These are phyloP conservation scores for Candida incommunis DNA, from an alignment of 805 yeast species.

Conservation along the genomic window DNA sequence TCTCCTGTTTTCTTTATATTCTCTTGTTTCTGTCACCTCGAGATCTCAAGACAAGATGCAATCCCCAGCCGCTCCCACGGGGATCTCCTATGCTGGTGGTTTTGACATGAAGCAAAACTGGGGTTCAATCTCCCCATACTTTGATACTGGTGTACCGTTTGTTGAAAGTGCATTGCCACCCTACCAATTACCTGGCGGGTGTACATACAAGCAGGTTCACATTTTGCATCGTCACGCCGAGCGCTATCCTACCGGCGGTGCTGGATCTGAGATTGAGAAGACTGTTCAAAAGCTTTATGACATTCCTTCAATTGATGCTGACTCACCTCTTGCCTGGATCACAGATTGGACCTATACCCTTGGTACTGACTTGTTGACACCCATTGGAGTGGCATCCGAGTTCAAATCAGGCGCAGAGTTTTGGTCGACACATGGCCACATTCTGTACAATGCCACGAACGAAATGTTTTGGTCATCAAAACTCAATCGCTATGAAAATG, in stretches of 20 bases:
- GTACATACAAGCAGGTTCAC: slow-evolving; percentile 53
- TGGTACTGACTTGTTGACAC: slow-evolving; percentile 21
- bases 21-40: slow-evolving; percentile 9
- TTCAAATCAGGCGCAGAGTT: slow-evolving; percentile 24
- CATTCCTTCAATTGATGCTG: slow-evolving; percentile 15
- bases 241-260: slow-evolving; percentile 45
- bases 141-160: slow-evolving; percentile 22
- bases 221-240: slow-evolving; percentile 69
- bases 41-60: slow-evolving; percentile 11
- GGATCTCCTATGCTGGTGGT: slow-evolving; percentile 19
- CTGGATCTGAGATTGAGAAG: slow-evolving; percentile 24
- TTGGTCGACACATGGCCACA: slow-evolving; percentile 28
- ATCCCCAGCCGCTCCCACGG: slow-evolving; percentile 25
- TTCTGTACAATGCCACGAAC: slow-evolving; percentile 19
- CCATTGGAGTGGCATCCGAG: slow-evolving; percentile 25
- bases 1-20: slow-evolving; percentile 11
- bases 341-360: slow-evolving; percentile 20
- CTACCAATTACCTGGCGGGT: slow-evolving; percentile 24
- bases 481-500: slow-evolving; percentile 20
- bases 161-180: slow-evolving; percentile 14
- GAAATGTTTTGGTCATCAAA: slow-evolving; percentile 16
- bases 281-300: slow-evolving; percentile 21
- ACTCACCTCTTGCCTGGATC: slow-evolving; percentile 19
- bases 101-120: slow-evolving; percentile 27
- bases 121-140: slow-evolving; percentile 28